Evolutionary conservation across 495 filamentous ascomycete species (phyloP).

Genomic region (Choiromyces venosus): DNA sequence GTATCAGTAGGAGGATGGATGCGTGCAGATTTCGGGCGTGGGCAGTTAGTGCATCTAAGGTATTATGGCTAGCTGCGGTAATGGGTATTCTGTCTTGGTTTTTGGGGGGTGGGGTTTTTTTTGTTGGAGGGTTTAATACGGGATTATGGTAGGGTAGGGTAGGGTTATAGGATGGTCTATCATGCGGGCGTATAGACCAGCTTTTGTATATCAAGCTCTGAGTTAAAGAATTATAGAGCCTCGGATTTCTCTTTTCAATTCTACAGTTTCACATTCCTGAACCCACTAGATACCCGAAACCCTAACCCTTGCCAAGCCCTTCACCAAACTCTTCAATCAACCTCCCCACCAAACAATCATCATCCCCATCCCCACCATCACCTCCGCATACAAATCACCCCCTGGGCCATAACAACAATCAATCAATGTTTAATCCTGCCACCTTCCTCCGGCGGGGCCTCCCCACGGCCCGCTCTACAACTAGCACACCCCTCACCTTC

Average conservation of each 20-base stretch:
- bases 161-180: neutral
- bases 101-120: no score
- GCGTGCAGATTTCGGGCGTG: neutral
- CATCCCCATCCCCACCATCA: constrained; percentile 4
- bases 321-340: neutral
- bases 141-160: neutral
- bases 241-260: neutral
- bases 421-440: constrained; percentile 29
- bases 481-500: constrained; percentile 4
- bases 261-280: neutral
- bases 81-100: neutral
- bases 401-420: neutral
- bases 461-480: neutral
- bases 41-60: neutral
- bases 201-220: neutral
- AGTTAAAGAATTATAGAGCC: neutral
- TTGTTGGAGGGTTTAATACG: neutral
- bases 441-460: constrained; percentile 17
- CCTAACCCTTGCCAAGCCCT: constrained; percentile 33
- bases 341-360: constrained; percentile 6
- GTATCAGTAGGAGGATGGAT: neutral
- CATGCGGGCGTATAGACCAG: neutral
- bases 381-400: neutral
- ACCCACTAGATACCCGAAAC: neutral
- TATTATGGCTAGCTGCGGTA: neutral